Evolutionary conservation across 75 land plant species (phyloP), one percentile per base, ranked within the genome.

Genomic region (Picea glauca): DNA sequence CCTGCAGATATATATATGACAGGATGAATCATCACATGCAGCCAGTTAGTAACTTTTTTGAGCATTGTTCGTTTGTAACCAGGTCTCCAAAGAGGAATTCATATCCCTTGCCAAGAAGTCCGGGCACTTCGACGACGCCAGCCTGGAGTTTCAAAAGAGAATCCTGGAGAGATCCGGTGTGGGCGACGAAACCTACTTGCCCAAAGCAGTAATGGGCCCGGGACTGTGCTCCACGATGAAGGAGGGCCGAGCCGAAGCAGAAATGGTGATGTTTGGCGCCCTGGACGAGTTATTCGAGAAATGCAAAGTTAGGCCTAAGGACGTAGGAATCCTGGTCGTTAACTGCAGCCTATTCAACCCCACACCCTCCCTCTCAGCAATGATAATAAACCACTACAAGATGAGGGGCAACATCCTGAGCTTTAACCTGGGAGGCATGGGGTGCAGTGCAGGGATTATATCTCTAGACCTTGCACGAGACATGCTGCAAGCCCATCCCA

Each of bases 341-440:
- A 92, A 92, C 68, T 92, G 92, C 75, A 82, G 92, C 21, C 32
- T 88, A 9, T 80, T 92, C 58, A 92, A 87, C 58, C 82, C 90
- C 3, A 90, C 92, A 0, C 94, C 94, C 4, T 92, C 94, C 1
- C 87, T 92, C 0, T 85, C 94, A 1, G 86, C 92, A 1, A 92
- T 92, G 92, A 72, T 92, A 6, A 78, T 92, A 9, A 92, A 92
- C 83, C 94, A 88, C 80, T 92, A 85, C 81, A 90, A 90, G 76
- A 75, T 92, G 72, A 38, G 88, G 46, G 81, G 79, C 14, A 83
- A 85, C 56, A 81, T 90, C 13, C 70, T 75, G 38, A 90, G 88
- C 84, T 85, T 82, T 81, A 92, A 90, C 62, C 88, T 90, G 1
- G 94, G 92, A 17, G 94, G 94, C 50, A 92, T 92, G 94, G 94